A percentile compares a stretch with the other conserved stretches of the same genome.
These are phyloP conservation scores for Thecaphora frezii DNA, from an alignment of 1,284 basidiomycete species.

Conservation along the genomic window DNA sequence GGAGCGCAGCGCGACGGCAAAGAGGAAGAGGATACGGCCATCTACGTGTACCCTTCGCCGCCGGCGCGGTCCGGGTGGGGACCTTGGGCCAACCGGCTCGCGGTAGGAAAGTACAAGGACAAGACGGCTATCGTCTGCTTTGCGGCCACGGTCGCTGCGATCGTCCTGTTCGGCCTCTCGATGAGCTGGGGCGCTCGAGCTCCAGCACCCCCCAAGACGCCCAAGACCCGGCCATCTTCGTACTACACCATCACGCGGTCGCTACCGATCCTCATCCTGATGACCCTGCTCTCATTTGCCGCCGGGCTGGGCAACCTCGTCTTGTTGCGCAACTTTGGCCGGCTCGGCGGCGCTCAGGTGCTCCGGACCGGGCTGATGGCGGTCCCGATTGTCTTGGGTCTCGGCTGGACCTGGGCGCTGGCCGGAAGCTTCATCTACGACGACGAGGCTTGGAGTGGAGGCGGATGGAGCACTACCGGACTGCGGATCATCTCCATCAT, in stretches of 20 bases:
- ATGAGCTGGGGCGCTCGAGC: slow-evolving; percentile 25
- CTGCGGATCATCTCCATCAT: slow-evolving; percentile 76
- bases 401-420: slow-evolving; percentile 83
- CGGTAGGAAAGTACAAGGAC: slow-evolving; percentile 46
- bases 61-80: slow-evolving; percentile 34
- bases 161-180: slow-evolving; percentile 33
- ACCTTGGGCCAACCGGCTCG: slow-evolving; percentile 38
- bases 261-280: slow-evolving; percentile 76
- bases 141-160: slow-evolving; percentile 19
- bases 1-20: background rate
- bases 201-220: slow-evolving; percentile 31
- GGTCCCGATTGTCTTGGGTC: slow-evolving; percentile 74
- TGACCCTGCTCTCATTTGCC: slow-evolving; percentile 75
- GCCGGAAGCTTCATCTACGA: slow-evolving; percentile 86
- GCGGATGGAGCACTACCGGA: slow-evolving; percentile 81
- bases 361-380: slow-evolving; percentile 38
- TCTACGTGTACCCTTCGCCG: slow-evolving; percentile 31
- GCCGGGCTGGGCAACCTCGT: slow-evolving; percentile 70
- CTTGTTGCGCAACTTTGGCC: slow-evolving; percentile 36
- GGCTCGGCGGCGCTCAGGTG: slow-evolving; percentile 37
- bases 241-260: slow-evolving; percentile 69
- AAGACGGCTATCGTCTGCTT: slow-evolving; percentile 43
- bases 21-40: slow-evolving; percentile 13
- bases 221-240: slow-evolving; percentile 58
- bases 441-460: slow-evolving; percentile 67